A percentile compares a stretch with the other conserved stretches of the same genome.
Conservation (phyloP, 768 basidiomycete species). For the Tulasnella sp. region DNA sequence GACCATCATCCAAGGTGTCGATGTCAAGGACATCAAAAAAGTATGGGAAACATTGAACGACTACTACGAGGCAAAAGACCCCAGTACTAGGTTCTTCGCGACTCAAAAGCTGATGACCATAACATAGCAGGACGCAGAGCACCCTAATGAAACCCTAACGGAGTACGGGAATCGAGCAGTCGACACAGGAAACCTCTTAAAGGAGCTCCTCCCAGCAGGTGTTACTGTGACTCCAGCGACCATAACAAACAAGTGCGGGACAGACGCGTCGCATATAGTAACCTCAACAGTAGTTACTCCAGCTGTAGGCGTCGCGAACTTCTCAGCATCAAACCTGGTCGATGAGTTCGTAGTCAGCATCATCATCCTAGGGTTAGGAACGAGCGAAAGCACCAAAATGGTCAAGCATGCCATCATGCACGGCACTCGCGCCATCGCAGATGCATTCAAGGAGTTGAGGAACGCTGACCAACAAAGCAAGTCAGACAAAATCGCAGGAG, state of each 20-base stretch:
- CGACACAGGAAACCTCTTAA: not conserved
- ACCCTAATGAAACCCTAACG: not conserved
- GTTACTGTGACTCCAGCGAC: too few relatives aligned
- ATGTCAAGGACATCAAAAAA: too few relatives aligned
- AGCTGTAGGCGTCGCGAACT: not conserved
- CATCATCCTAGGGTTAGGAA: not conserved
- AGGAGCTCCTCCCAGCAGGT: not conserved
- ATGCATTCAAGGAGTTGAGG: too few relatives aligned
- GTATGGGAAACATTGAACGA: not conserved
- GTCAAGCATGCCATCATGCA: too few relatives aligned
- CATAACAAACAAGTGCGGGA: too few relatives aligned
- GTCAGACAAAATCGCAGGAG: too few relatives aligned
- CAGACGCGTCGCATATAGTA: not conserved
- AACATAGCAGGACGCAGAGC: not conserved
- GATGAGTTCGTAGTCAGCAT: not conserved
- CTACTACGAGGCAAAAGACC: not conserved
- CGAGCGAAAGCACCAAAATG: too few relatives aligned
- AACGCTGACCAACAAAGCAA: too few relatives aligned
- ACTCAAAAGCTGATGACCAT: not conserved
- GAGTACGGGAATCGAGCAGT: not conserved
- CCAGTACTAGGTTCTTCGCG: not conserved
- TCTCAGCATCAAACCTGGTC: not conserved
- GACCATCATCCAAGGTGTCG: too few relatives aligned
- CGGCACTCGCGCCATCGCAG: too few relatives aligned
- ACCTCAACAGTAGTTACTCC: not conserved